Evolutionary conservation across 2,329 filamentous ascomycete genomes (phyloP).

Genomic region (Xylariales sp.): DNA sequence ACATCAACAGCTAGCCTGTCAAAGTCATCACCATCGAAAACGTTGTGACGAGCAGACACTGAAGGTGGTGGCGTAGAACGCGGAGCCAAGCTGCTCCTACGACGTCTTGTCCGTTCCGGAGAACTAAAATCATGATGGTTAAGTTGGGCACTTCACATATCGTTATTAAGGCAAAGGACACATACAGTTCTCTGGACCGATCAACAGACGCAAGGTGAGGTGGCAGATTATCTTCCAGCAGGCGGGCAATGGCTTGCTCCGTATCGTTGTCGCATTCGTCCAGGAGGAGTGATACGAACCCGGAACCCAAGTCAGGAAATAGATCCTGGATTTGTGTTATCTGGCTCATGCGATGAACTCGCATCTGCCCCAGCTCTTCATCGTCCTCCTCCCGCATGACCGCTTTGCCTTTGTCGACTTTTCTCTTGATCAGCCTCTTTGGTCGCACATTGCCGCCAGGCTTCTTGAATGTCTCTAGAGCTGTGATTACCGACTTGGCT

Average conservation of each 20-base stretch:
- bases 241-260: conserved; percentile 74
- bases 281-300: conserved; percentile 73
- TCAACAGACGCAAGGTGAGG: conserved; percentile 61
- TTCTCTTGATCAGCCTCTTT: conserved; percentile 47
- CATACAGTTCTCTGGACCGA: conserved; percentile 58
- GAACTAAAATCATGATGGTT: conserved; percentile 18
- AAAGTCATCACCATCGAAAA: conserved; percentile 78
- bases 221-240: conserved; percentile 75
- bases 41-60: conserved; percentile 60
- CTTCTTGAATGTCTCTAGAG: conserved; percentile 57
- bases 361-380: conserved; percentile 46
- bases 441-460: conserved; percentile 46
- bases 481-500: conserved; percentile 55
- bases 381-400: conserved; percentile 29
- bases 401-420: conserved; percentile 63
- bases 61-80: conserved; percentile 56
- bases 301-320: conserved; percentile 81
- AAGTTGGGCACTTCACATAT: too few species aligned
- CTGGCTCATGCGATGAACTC: conserved; percentile 78
- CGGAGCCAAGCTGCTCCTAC: conserved; percentile 47
- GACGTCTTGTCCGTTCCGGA: conserved; percentile 20
- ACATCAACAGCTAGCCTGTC: conserved; percentile 64
- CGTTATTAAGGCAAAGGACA: too few species aligned
- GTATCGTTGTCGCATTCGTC: conserved; percentile 74
- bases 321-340: conserved; percentile 90